Conservation (phyloP, 495 filamentous ascomycete genomes). For the Stereocaulon alpinum region DNA sequence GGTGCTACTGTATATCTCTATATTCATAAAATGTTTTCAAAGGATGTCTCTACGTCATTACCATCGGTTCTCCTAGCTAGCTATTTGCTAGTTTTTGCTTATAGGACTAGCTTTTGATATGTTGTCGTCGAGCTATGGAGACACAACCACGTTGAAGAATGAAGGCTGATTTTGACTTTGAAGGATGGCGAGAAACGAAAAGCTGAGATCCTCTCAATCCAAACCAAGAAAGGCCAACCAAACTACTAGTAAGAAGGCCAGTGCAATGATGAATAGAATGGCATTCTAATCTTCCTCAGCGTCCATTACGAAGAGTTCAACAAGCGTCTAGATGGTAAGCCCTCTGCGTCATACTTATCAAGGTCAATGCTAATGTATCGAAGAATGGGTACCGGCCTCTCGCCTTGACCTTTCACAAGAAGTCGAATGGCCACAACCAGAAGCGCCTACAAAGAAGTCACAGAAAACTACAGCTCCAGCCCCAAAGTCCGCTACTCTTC, state of each 20-base stretch:
- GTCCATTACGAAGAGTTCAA: constrained; percentile 99
- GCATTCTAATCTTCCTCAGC: constrained; percentile 27
- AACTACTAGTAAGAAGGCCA: constrained; percentile 57
- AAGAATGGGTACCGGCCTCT: constrained; percentile 76
- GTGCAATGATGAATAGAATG: constrained; percentile 2
- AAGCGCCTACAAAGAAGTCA: constrained; percentile 60
- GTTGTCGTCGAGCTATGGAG: background rate
- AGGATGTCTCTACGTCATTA: background rate
- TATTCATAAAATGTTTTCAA: background rate
- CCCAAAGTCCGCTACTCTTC: constrained; percentile 33
- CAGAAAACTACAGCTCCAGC: constrained; percentile 35
- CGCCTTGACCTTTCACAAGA: constrained; percentile 73
- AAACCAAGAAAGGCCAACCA: constrained; percentile 69
- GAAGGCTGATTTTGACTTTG: constrained; percentile 13
- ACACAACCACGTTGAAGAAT: background rate
- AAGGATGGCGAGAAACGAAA: constrained; percentile 77
- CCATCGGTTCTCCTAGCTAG: constrained; percentile 15
- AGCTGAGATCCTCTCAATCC: constrained; percentile 87
- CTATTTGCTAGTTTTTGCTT: too few relatives aligned
- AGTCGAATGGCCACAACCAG: constrained; percentile 68
- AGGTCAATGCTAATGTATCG: constrained; percentile 5
- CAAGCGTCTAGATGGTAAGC: constrained; percentile 77
- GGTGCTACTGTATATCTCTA: background rate
- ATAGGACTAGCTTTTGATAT: too few relatives aligned
- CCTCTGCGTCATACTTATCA: background rate